A percentile compares a stretch with the other conserved stretches of the same genome.
Conservation (phyloP, 495 filamentous ascomycete genomes). For the Staphylotrichum tortipilum region DNA sequence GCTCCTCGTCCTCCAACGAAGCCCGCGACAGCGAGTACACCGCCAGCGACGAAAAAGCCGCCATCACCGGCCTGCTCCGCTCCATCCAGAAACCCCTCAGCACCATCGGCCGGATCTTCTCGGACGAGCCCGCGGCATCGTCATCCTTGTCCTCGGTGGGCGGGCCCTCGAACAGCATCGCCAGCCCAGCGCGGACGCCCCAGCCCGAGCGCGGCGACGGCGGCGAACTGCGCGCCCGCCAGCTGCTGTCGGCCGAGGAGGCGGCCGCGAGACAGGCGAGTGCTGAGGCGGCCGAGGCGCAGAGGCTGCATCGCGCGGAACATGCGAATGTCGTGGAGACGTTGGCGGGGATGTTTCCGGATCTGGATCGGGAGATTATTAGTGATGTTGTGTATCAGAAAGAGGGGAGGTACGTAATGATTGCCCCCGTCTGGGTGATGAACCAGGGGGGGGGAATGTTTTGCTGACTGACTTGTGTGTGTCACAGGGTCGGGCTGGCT, state of each 20-base stretch:
- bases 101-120: conserved; percentile 96
- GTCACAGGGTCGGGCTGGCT: conserved; percentile 67
- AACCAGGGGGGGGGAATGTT: too few relatives aligned
- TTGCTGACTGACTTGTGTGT: conserved; percentile 17
- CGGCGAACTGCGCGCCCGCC: conserved; percentile 31
- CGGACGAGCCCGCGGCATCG: conserved; percentile 54
- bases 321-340: conserved; percentile 89
- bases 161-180: conserved; percentile 29
- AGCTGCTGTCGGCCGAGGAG: conserved; percentile 63
- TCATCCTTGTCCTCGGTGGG: conserved; percentile 26
- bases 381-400: conserved; percentile 90
- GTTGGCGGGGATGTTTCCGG: conserved; percentile 85
- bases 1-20: conserved; percentile 38
- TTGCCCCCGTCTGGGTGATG: background rate
- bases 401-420: conserved; percentile 66
- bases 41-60: conserved; percentile 60
- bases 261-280: conserved; percentile 90
- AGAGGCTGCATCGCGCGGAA: conserved; percentile 73
- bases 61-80: conserved; percentile 77
- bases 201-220: conserved; percentile 41
- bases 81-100: conserved; percentile 88
- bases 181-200: conserved; percentile 48
- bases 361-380: conserved; percentile 82
- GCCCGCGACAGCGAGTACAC: conserved; percentile 24
- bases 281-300: conserved; percentile 83